Percentiles rank a stretch among this genome's conserved stretches.
Evolutionary conservation across 768 basidiomycete species (phyloP).

Genomic region (Naematelia aurantialba): DNA sequence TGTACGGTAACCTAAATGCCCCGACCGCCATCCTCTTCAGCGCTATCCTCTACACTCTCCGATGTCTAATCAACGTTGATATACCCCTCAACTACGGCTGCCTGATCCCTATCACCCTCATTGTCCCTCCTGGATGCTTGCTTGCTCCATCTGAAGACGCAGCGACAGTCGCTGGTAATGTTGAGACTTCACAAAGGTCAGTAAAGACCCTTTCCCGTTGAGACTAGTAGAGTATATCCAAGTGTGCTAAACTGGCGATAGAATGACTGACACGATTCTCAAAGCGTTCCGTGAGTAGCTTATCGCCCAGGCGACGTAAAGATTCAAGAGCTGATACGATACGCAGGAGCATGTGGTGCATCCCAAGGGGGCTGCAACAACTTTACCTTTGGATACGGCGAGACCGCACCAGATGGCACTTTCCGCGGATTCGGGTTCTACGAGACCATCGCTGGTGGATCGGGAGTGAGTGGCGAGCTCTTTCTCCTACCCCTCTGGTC

Average conservation of each 20-base stretch:
- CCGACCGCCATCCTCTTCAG: conserved; percentile 31
- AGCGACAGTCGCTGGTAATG: conserved; percentile 40
- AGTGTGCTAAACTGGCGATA: background rate
- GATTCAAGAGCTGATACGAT: background rate
- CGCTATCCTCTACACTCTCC: conserved; percentile 43
- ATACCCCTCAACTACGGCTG: conserved; percentile 95
- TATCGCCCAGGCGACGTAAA: background rate
- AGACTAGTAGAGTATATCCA: background rate
- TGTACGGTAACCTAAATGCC: conserved; percentile 49
- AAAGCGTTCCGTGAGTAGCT: conserved; percentile 25
- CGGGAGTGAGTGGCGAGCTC: conserved; percentile 59
- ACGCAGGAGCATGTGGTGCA: conserved; percentile 31
- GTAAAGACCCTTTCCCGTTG: background rate
- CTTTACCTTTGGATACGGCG: background rate
- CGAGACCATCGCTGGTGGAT: conserved; percentile 89
- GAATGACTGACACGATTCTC: conserved; percentile 41
- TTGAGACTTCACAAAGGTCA: conserved; percentile 33
- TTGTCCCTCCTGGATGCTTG: conserved; percentile 31
- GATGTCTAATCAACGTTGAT: conserved; percentile 49
- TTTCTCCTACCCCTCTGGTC: background rate
- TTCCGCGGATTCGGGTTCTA: conserved; percentile 8
- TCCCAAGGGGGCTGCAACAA: conserved; percentile 40
- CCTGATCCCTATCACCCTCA: conserved; percentile 62
- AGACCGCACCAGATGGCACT: background rate
- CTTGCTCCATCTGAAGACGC: conserved; percentile 34